Percentiles rank a stretch among this genome's conserved stretches.
Conservation (phyloP, 2,329 filamentous ascomycete genomes). For the Trichoderma oligosporum region DNA sequence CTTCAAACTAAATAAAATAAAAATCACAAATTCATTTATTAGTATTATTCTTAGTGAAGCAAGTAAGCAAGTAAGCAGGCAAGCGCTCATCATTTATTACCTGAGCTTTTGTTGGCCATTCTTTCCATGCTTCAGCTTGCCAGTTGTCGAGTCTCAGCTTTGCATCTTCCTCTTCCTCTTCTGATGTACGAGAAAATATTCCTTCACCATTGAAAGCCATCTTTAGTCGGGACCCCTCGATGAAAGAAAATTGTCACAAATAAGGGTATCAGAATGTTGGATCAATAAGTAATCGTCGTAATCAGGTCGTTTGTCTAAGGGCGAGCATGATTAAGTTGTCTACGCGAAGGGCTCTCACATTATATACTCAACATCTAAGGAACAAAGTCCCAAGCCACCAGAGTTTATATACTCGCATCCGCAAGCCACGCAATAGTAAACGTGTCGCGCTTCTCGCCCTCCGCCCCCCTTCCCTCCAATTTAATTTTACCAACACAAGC, state of each 20-base stretch:
- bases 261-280: neutral
- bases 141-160: conserved; percentile 28
- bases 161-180: conserved; percentile 29
- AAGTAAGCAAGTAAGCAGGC: too few relatives aligned
- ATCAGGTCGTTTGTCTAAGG: too few relatives aligned
- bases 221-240: too few relatives aligned
- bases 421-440: neutral
- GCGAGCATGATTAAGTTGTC: neutral
- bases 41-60: neutral
- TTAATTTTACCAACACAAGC: neutral
- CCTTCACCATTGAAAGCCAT: conserved; percentile 30
- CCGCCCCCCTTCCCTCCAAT: neutral
- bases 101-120: conserved; percentile 48
- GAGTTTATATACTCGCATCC: neutral
- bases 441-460: neutral
- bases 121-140: conserved; percentile 34
- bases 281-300: neutral
- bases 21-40: neutral
- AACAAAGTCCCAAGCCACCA: neutral
- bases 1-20: conserved; percentile 60
- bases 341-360: neutral
- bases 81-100: conserved; percentile 29
- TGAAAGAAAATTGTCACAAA: too few relatives aligned
- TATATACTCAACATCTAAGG: neutral
- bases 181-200: conserved; percentile 28